phyloP scores from a whole-genome alignment of 768 basidiomycete species.

The Serendipita sp. region DNA sequence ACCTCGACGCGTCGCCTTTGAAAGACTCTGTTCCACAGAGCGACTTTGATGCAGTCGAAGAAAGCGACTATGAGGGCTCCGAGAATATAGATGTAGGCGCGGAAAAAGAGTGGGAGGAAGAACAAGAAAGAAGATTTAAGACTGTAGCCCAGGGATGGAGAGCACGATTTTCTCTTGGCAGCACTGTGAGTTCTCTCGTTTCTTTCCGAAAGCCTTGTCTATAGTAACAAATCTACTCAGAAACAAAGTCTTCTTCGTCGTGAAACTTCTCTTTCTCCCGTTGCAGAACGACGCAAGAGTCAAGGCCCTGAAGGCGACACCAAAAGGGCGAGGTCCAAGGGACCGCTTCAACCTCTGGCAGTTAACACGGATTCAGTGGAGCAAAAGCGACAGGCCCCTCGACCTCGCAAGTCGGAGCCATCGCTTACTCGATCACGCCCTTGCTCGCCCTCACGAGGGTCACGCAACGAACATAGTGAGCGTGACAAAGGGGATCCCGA shows the following conservation, averaged over 20 bases:
- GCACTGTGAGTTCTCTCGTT: background rate
- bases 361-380: too few species aligned
- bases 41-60: constrained; percentile 1
- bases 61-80: background rate
- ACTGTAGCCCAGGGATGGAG: background rate
- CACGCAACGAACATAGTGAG: too few species aligned
- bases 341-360: background rate
- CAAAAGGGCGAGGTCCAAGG: background rate
- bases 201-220: background rate
- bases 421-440: too few species aligned
- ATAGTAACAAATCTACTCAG: background rate
- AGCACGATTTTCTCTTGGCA: background rate
- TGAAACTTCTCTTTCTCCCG: background rate
- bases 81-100: background rate
- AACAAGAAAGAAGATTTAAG: background rate
- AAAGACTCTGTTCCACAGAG: background rate
- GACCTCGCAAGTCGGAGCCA: too few species aligned
- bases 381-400: too few species aligned
- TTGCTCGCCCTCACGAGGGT: too few species aligned
- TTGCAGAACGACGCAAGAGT: background rate
- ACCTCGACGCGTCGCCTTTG: background rate
- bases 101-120: background rate
- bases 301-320: background rate
- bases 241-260: background rate
- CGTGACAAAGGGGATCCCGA: too few species aligned